phyloP scores from a whole-genome alignment of 768 basidiomycete genomes.

The Xerocomellus intermedius region DNA sequence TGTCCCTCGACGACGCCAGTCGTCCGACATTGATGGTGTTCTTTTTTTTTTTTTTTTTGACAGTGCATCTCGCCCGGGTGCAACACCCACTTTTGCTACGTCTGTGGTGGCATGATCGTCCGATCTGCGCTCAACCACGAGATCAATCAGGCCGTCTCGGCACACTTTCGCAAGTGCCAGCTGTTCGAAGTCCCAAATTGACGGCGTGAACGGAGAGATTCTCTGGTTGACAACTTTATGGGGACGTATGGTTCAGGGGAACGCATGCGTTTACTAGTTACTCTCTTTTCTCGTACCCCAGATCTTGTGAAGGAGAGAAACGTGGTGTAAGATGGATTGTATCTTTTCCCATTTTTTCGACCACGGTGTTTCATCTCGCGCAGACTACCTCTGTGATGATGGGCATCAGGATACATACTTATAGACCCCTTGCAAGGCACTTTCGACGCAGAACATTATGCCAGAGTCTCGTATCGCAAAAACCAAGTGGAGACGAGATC shows the following conservation, averaged over 20 bases:
- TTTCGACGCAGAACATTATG: too few species aligned
- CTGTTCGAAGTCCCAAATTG: slow-evolving; percentile 37
- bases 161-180: slow-evolving; percentile 35
- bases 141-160: slow-evolving; percentile 28
- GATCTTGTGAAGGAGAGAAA: background rate
- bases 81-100: slow-evolving; percentile 58
- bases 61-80: slow-evolving; percentile 59
- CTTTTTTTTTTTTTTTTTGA: background rate
- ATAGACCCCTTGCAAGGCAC: too few species aligned
- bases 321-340: too few species aligned
- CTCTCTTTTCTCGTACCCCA: background rate
- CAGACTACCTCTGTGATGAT: too few species aligned
- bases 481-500: too few species aligned
- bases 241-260: background rate
- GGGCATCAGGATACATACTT: too few species aligned
- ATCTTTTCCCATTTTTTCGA: too few species aligned
- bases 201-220: background rate
- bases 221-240: background rate
- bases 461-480: too few species aligned
- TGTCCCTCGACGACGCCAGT: background rate
- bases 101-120: slow-evolving; percentile 48
- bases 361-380: too few species aligned
- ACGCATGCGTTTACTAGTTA: background rate
- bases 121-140: slow-evolving; percentile 35
- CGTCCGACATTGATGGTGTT: background rate